These are phyloP conservation scores for Neostapfia colusana DNA, from an alignment of 176 grass and related monocot species.

Conservation along the genomic window DNA sequence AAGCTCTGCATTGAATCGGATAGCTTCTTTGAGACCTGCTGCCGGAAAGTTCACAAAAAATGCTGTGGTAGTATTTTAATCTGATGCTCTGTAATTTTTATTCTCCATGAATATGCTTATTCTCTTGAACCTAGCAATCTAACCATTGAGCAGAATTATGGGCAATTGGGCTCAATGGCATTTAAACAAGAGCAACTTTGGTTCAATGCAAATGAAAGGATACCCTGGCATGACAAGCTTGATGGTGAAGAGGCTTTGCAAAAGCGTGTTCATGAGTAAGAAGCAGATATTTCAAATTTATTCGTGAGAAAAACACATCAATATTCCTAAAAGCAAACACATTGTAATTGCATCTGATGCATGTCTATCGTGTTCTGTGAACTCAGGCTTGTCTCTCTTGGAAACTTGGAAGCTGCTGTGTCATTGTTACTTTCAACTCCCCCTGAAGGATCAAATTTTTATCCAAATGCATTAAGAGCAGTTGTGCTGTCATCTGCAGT, in stretches of 20 bases:
- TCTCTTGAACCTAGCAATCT: slow-evolving; percentile 36
- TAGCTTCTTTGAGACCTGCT: slow-evolving; percentile 54
- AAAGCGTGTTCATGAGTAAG: slow-evolving; percentile 98
- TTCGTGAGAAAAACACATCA: slow-evolving; percentile 3
- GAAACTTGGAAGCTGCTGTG: slow-evolving; percentile 86
- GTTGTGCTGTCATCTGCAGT: slow-evolving; percentile 95
- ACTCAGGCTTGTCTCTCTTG: slow-evolving; percentile 87
- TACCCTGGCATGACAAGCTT: slow-evolving; percentile 94
- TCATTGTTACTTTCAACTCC: slow-evolving; percentile 91
- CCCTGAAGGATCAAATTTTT: slow-evolving; percentile 96
- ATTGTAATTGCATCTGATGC: slow-evolving; percentile 17
- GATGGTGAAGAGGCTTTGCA: slow-evolving; percentile 96
- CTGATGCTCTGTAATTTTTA: slow-evolving; percentile 24
- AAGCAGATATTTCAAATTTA: slow-evolving; percentile 35
- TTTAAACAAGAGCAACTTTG: slow-evolving; percentile 91
- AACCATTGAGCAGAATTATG: slow-evolving; percentile 58
- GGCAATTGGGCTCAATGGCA: slow-evolving; percentile 70
- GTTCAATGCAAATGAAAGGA: slow-evolving; percentile 89
- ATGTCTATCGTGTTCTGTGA: slow-evolving; percentile 31
- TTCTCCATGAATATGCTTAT: slow-evolving; percentile 19
- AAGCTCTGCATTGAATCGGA: slow-evolving; percentile 53
- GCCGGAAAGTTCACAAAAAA: slow-evolving; percentile 43
- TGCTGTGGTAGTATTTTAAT: slow-evolving; percentile 51
- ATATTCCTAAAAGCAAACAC: neutral
- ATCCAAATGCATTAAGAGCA: slow-evolving; percentile 94